These are phyloP conservation scores for Globisporangium nodosum DNA, from an alignment of 352 stramenopile species.

Conservation along the genomic window DNA sequence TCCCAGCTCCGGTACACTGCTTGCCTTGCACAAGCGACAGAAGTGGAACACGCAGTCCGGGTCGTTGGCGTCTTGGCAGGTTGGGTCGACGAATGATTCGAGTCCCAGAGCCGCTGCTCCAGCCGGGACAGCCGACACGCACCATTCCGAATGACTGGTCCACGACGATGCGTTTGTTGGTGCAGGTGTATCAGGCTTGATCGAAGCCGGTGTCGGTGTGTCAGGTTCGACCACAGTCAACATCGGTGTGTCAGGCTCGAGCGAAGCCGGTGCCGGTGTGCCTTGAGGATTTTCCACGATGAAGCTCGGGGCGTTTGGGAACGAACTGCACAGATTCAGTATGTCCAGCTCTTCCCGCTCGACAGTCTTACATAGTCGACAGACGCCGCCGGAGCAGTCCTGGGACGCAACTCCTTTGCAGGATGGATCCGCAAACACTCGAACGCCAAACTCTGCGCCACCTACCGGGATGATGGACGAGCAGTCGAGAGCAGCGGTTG, in stretches of 20 bases:
- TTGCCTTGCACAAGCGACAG: neutral
- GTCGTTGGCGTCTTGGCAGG: neutral
- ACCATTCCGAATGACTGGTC: neutral
- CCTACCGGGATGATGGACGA: conserved; percentile 2
- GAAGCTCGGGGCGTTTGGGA: neutral
- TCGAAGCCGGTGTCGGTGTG: neutral
- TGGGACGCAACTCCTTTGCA: neutral
- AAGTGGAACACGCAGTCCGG: neutral
- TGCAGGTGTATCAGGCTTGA: neutral
- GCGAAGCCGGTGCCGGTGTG: neutral
- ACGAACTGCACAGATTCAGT: conserved; percentile 1
- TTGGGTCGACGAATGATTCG: neutral
- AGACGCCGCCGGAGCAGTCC: conserved; percentile 2
- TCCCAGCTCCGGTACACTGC: neutral
- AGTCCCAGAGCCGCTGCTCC: neutral
- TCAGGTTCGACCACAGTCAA: neutral
- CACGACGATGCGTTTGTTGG: neutral
- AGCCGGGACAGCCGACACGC: neutral
- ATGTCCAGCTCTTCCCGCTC: neutral
- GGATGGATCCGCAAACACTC: neutral
- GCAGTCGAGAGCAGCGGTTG: neutral
- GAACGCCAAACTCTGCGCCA: neutral
- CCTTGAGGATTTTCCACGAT: neutral
- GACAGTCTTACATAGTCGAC: conserved; percentile 1
- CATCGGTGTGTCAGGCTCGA: neutral